Evolutionary conservation across 805 yeast species (phyloP), one percentile per base, ranked within the genome.

Genomic region (Yamadazyma paraphyllophila): DNA sequence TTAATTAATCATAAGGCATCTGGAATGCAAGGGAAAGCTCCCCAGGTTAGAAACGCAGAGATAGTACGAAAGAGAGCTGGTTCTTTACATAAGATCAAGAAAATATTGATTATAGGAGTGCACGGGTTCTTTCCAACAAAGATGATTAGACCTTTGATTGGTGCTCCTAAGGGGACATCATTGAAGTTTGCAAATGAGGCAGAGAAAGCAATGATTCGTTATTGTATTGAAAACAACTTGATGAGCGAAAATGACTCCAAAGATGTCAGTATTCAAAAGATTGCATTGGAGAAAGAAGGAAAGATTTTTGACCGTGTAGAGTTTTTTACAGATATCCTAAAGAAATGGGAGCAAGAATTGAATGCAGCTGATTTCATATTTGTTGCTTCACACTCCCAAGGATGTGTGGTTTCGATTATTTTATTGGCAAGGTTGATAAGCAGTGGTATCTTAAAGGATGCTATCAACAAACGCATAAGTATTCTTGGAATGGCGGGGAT

Each of bases 111-210:
- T 30, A 81, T 92, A 47, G 99, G 99, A 0, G 91, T 92, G 1
- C 99, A 92, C 67, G 99, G 99, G 0, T 92, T 91, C 59, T 92
- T 94, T 69, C 99, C 99, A 0, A 86, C 89, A 1, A 80, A 78
- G 51, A 82, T 89, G 75, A 72, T 94, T 53, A 69, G 99, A 42
- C 90, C 96, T 0, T 58, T 92, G 12, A 82, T 92, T 42, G 99
- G 99, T 2, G 90, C 91, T 51, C 99, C 99, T 3, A 94, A 95
- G 15, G 99, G 99, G 0, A 92, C 99, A 0, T 92, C 98, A 0
- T 74, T 85, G 38, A 85, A 85, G 60, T 94, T 92, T 65, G 89
- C 96, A 29, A 83, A 81, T 51, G 97, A 90, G 57, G 97, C 97
- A 0, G 98, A 90, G 8, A 73, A 73, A 46, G 83, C 91, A 0